Evolutionary conservation across 352 stramenopile genomes (phyloP), one percentile per base, ranked within the genome.

Genomic region (Pythium aphanidermatum): DNA sequence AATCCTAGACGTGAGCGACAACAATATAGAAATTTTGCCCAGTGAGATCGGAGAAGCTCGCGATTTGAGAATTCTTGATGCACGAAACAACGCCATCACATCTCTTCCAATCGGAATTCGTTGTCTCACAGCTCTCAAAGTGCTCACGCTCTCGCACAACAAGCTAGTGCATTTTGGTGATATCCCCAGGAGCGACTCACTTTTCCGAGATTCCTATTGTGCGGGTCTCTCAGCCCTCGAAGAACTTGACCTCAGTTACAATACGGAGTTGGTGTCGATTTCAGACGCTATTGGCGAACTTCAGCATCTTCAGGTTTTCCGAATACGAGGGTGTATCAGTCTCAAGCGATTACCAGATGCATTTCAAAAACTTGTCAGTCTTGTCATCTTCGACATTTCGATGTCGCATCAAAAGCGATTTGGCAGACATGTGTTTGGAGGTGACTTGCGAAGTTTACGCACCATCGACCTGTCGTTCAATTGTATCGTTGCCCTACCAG

Each of bases 111-210:
- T 68, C 1, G 40, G 69, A 23, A 24, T 79, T 4, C 48, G 46
- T 16, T 23, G 45, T 5, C 40, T 79, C 3, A 33, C 26, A 9
- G 39, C 67, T 2, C 40, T 91, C 7, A 60, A 68, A 33, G 68
- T 85, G 8, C 51, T 86, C 5, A 58, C 75, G 14, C 33, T 84
- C 9, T 43, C 68, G 24, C 65, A 58, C 30, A 88, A 88, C 51
- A 42, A 34, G 2, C 55, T 89, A 9, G 16, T 44, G 14, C 31
- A 8, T 10, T 84, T 86, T 45, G 73, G 70, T 1, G 68, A 74
- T 12, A 50, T 43, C 12, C 20, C 29, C 4, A 16, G 23, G 5
- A 30, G 37, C 17, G 24, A 53, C 27, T 35, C 38, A 5, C 21
- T 14, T 29, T 31, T 16, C 17, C 28, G 36, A 16, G 42, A 60